Base-by-base conservation (phyloP, 176 grass and related monocot species). In the Hyparrhenia diplandra region DNA sequence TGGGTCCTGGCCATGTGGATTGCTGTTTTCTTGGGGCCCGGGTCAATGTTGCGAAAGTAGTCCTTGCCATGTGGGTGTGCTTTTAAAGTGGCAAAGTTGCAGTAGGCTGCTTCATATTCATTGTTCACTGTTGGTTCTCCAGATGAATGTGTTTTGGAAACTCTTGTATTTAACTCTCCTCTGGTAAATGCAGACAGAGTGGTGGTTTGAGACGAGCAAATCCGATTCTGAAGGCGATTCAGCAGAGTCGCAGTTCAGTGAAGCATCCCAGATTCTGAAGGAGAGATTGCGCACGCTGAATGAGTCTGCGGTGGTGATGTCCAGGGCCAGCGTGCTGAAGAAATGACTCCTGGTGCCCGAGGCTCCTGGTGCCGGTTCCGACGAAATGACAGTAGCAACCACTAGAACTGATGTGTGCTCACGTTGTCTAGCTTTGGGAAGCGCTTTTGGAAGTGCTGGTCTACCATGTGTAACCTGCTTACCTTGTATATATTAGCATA, bases 201-300 rank as follows among this genome's bases (percentile, higher is more conserved):
- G 82, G 40, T 98, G 95, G 95, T 94, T 89, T 67, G 74, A 88
- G 39, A 55, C 58, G 32, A 86, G 69, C 43, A 80, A 67, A 59
- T 35, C 5, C 0, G 10, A 42, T 67, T 71, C 58, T 2, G 66
- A 87, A 39, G 67, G 20, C 1, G 25, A 60, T 16, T 20, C 17
- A 10, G 5, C 13, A 20, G 83, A 69, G 47, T 32, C 39, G 2
- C 49, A 10, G 18, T 4, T 1, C 1, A 30, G 21, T 4, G 41
- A 80, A 34, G 29, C 59, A 2, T 69, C 79, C 2, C 37, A 89
- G 73, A 28, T 83, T 36, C 47, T 93, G 10, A 85, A 34, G 70
- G 84, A 94, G 54, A 91, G 95, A 46, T 13, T 93, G 81, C 66
- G 45, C 5, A 87, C 71, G 6, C 86, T 98, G 40, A 89, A 69